Evolutionary conservation across 768 basidiomycete species (phyloP), one percentile per base, ranked within the genome.

Genomic region (Leccinum imitatum): DNA sequence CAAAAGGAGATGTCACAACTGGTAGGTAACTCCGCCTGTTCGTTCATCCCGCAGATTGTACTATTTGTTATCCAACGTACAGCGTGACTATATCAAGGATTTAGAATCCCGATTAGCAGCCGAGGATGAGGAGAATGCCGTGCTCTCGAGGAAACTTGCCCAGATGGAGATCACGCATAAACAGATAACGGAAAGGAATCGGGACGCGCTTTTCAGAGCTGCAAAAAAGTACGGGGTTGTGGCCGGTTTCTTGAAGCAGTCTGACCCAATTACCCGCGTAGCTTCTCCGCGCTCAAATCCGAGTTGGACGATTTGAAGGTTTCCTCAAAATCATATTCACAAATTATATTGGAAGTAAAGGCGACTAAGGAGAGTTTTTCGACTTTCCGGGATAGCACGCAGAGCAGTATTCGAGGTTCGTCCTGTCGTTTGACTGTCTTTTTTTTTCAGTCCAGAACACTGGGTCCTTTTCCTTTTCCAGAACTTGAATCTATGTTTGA

Each of bases 401-500:
- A 50, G 7, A 62, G 53, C 33, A 60, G 60, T 46, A 64, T 76
- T 56, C 70, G 66, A 64, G 66, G 77, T 75, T 27, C 27, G 69
- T 65, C 51, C 33, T 41, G 5, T 47, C 48, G 44, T 14, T 17
- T 27, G 14, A n/a, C 11, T 13, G 4, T 33, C 7, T 39, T 31
- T 30, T 11, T 8, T 31, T 8, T 47, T 35, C 19, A 25, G 14
- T 25, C 33, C 21, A 21, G 44, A 44, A 4, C 7, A 33, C n/a
- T 44, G 11, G 8, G 6, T 30, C 25, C 47, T 30, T 52, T 17
- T 1, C 8, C 48, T 30, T 52, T n/a, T 1, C 8, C 48, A 77
- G 76, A 63, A 23, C 63, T 75, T 31, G 69, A 73, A 53, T 61
- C 68, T 15, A 68, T 67, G 57, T 59, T 75, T 25, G 72, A 75